Conservation (phyloP, 257 asterid species). For the Primulina tabacum region DNA sequence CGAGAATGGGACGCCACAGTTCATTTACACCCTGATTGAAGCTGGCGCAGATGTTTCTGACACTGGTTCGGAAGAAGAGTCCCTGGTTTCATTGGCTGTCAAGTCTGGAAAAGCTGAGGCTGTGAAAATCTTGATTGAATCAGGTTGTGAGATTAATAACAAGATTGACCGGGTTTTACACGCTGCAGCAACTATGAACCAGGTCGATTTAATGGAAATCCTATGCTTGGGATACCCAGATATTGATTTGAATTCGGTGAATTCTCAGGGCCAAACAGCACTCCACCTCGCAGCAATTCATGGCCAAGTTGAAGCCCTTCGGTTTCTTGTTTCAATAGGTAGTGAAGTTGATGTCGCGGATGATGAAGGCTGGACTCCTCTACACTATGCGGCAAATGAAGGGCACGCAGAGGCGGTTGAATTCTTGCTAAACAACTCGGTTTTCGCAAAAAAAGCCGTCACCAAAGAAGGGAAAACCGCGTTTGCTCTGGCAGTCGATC, state of each 20-base stretch:
- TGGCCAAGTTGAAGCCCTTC: conserved; percentile 41
- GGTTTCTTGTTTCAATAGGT: conserved; percentile 49
- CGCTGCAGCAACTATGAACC: conserved; percentile 38
- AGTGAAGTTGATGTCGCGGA: conserved; percentile 41
- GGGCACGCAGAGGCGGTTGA: conserved; percentile 45
- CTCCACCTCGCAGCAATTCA: conserved; percentile 54
- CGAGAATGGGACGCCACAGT: conserved; percentile 33
- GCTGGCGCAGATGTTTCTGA: conserved; percentile 62
- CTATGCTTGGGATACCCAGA: conserved; percentile 43
- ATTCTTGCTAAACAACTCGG: conserved; percentile 35
- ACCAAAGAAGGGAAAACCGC: conserved; percentile 58
- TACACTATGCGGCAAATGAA: conserved; percentile 49
- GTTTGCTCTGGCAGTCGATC: conserved; percentile 45
- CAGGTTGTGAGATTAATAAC: conserved; percentile 39
- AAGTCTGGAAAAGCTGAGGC: conserved; percentile 41
- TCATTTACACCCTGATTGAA: conserved; percentile 44
- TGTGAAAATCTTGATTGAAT: conserved; percentile 46
- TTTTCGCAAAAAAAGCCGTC: conserved; percentile 39
- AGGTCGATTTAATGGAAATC: conserved; percentile 53
- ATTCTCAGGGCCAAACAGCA: conserved; percentile 46
- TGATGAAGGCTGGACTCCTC: conserved; percentile 46
- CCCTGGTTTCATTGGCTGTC: conserved; percentile 48
- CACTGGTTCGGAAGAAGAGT: conserved; percentile 23
- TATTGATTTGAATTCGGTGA: conserved; percentile 44
- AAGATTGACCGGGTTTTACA: conserved; percentile 42